Percentiles rank a stretch among this genome's conserved stretches.
These are phyloP conservation scores for Umbelopsis sp. DNA, from an alignment of 371 early-diverging fungal species.

Conservation along the genomic window DNA sequence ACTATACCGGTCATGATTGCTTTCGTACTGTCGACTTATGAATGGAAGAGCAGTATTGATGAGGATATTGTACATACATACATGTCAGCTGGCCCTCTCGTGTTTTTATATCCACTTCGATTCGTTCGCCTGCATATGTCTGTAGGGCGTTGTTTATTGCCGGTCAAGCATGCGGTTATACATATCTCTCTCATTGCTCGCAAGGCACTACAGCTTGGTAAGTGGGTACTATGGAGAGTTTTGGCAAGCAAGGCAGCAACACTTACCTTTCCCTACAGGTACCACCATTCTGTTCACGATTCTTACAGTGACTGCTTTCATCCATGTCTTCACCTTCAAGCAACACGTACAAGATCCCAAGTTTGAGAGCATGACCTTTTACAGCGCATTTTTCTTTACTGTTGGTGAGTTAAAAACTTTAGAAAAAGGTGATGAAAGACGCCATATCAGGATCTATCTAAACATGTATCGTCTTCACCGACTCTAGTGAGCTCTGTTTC, in stretches of 20 bases:
- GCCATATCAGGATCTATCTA: background rate
- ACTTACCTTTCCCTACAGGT: constrained; percentile 22
- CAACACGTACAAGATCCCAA: constrained; percentile 35
- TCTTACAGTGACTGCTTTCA: constrained; percentile 64
- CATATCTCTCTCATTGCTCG: constrained; percentile 53
- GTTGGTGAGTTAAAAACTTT: constrained; percentile 38
- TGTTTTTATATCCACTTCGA: constrained; percentile 67
- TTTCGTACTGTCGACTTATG: constrained; percentile 25
- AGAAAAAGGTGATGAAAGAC: background rate
- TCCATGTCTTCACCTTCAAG: constrained; percentile 60
- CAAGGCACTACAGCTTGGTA: constrained; percentile 51
- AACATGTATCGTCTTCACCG: background rate
- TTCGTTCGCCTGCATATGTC: constrained; percentile 66
- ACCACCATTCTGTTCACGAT: constrained; percentile 57
- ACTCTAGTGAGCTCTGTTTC: background rate
- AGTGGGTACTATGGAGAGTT: background rate
- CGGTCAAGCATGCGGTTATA: constrained; percentile 57
- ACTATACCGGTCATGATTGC: constrained; percentile 55
- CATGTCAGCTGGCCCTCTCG: constrained; percentile 53
- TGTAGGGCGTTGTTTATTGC: constrained; percentile 45
- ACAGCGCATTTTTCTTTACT: constrained; percentile 70
- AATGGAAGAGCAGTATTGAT: constrained; percentile 27
- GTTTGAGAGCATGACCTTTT: constrained; percentile 54
- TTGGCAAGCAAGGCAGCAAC: too few relatives aligned
- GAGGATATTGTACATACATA: constrained; percentile 42